Evolutionary conservation across 768 basidiomycete genomes (phyloP), one percentile per base, ranked within the genome.

Genomic region (Suillus weaverae): DNA sequence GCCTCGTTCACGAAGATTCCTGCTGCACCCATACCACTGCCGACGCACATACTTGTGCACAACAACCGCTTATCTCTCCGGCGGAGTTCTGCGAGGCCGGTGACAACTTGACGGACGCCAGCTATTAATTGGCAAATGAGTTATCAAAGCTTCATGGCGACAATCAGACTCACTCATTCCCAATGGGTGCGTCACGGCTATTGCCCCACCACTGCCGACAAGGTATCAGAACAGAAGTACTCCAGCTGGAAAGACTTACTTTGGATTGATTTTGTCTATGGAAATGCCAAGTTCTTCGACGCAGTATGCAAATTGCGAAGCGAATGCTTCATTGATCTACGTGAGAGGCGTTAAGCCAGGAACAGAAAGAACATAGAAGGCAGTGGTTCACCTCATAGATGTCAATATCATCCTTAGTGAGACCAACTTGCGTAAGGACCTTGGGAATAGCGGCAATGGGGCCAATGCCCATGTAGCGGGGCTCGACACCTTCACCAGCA

Each of bases 261-360:
- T 89, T 56, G 92, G 87, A 72, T 97, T 97, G 70, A 95, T 89
- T 76, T 89, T 95, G 69, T 87, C 84, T 20, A 91, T 87, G 2
- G 89, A 86, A 53, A 97, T 82, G 33, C 83, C 80, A 32, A 96
- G 83, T 71, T 93, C 81, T 70, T 96, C 90, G 9, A 96, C 87
- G 61, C 92, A 95, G 77, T 95, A 91, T n/a, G 91, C 92, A 65
- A 94, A 96, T 72, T 97, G 95, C 1, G 92, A 95, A 0, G 94
- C 94, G 66, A 96, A 97, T 0, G 95, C 95, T 76, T 95, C 91
- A 63, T 94, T 94, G 67, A 92, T 90, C 91, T 94, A 66, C 13
- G 64, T 6, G 30, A 41, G 55, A 32, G 16, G 3, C 50, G 18
- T 22, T 68, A 48, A 68, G 39, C 50, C 61, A 56, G 61, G 26